Percentiles rank a stretch among this genome's conserved stretches.
Evolutionary conservation across 2,329 filamentous ascomycete species (phyloP).

Genomic region (Fusarium zealandicum): DNA sequence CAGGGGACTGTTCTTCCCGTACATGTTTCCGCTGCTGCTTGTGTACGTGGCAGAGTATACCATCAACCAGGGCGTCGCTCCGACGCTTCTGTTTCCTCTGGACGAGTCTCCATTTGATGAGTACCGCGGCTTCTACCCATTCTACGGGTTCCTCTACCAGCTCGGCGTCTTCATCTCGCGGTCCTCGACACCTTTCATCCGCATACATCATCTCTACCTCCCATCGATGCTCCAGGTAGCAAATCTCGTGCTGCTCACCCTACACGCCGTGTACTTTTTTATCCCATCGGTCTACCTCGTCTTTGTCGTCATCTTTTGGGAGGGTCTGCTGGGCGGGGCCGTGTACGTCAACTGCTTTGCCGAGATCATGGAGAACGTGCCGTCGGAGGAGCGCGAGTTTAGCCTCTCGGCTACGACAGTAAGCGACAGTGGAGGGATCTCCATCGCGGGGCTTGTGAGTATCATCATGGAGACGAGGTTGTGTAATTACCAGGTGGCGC

Average conservation of each 20-base stretch:
- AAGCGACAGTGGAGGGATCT: constrained; percentile 90
- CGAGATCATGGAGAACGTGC: constrained; percentile 86
- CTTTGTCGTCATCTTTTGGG: constrained; percentile 89
- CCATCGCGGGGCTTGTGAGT: constrained; percentile 82
- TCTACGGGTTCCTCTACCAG: constrained; percentile 95
- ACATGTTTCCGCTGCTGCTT: constrained; percentile 89
- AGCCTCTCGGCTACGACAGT: constrained; percentile 89
- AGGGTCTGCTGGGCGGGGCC: constrained; percentile 86
- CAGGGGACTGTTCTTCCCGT: constrained; percentile 73
- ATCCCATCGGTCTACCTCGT: constrained; percentile 87
- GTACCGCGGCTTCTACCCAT: constrained; percentile 89
- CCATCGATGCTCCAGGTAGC: constrained; percentile 82
- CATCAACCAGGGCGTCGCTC: constrained; percentile 93
- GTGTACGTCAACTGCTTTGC: constrained; percentile 98
- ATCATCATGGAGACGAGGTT: constrained; percentile 83
- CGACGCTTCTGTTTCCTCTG: constrained; percentile 88
- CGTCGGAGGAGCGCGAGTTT: constrained; percentile 83
- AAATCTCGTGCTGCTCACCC: constrained; percentile 76
- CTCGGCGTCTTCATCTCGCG: constrained; percentile 93
- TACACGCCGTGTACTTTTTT: constrained; percentile 81
- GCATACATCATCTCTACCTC: constrained; percentile 80
- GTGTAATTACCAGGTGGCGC: constrained; percentile 84
- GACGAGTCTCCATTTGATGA: constrained; percentile 76
- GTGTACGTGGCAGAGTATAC: constrained; percentile 98
- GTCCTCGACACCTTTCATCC: constrained; percentile 86